Evolutionary conservation across 257 asterid species (phyloP), one percentile per base, ranked within the genome.

Genomic region (Penstemon eatonii): DNA sequence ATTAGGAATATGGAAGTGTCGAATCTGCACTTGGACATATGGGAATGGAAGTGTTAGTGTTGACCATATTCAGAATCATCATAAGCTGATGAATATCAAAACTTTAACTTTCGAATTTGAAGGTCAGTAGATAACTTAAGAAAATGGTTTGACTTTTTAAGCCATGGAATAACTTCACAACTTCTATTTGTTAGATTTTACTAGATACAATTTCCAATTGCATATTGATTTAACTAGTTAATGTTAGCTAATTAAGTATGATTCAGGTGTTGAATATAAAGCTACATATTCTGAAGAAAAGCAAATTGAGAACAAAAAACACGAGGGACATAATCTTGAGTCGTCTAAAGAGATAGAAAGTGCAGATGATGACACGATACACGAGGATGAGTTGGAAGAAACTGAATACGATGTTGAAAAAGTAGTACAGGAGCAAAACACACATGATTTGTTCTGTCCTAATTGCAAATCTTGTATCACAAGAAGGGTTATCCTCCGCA

Each of bases 401-500:
- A 58, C 76, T 5, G 93, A 84, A 36, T 41, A 67, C 19, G 95
- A 86, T 37, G 86, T 93, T 8, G 98, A 90, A 81, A 82, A 72
- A 50, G 89, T 86, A 41, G 25, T 90, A 41, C 73, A 71, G 71
- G 80, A 84, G 68, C 98, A 90, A 68, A 82, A 75, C 11, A 83
- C 97, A 33, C 98, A 93, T 73, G 97, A 90, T 78, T 64, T 93
- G 15, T 93, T 42, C 66, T 93, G 98, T 78, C 98, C 98, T 8
- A 90, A 93, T 45, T 93, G 98, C 86, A 85, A 88, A 68, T 90
- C 97, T 36, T 90, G 98, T 55, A 88, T 93, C 75, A 93, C 98
- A 42, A 74, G 77, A 81, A 85, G 94, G 75, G 95, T 93, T 41
- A 81, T 93, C 82, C 95, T 93, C 76, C 81, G 84, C 18, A 88